These are phyloP conservation scores for Solanum habrochaites DNA, from an alignment of 257 asterid species.

Conservation along the genomic window DNA sequence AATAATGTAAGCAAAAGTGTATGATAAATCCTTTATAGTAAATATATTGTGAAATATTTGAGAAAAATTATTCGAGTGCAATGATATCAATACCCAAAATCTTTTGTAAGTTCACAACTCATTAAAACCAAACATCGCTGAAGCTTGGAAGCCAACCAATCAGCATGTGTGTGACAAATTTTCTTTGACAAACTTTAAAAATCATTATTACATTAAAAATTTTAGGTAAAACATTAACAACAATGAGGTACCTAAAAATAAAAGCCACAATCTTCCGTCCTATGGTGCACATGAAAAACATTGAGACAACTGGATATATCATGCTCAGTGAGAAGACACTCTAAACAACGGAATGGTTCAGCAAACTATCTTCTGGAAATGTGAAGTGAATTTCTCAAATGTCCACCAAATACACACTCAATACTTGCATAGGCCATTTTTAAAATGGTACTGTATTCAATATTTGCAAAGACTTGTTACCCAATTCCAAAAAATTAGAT, in stretches of 20 bases:
- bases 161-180: neutral
- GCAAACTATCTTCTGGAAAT: neutral
- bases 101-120: neutral
- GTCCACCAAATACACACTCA: neutral
- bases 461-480: neutral
- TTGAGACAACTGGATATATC: neutral
- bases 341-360: neutral
- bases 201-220: neutral
- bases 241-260: neutral
- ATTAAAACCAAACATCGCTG: neutral
- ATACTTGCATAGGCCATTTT: neutral
- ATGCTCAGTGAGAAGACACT: neutral
- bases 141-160: neutral
- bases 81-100: neutral
- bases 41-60: neutral
- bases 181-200: neutral
- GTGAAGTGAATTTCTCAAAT: neutral
- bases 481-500: neutral
- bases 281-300: neutral
- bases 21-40: neutral
- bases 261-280: neutral
- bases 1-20: neutral
- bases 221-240: neutral
- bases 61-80: neutral
- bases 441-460: neutral